Evolutionary conservation across 202 grass and related monocot species (phyloP), one percentile per base, ranked within the genome.

Genomic region (Setaria viridis): DNA sequence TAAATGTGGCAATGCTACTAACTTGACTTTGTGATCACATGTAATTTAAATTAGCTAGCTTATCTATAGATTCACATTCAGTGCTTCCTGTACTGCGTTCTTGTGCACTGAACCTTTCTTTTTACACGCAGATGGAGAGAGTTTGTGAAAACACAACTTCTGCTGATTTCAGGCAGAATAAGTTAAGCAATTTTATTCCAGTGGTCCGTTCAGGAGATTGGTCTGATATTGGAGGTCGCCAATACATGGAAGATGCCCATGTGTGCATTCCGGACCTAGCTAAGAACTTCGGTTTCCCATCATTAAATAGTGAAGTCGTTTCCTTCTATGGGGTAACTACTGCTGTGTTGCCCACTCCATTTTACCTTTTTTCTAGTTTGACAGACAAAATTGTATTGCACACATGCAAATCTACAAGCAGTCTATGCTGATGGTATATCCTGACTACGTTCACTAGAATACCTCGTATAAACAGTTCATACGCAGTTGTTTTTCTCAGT

Each of bases 241-340:
- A 82, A 51, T 85, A 94, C 74, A 99, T 99, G 97, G 97, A 99
- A 93, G 97, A 99, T 78, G 75, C 92, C 11, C 92, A 93, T 60
- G 85, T 99, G 20, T 99, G 97, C 78, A 94, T 96, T 74, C 82
- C 91, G 14, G 93, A 99, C 74, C 58, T 99, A 76, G 90, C 96
- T 20, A 88, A 94, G 69, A 94, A 81, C 33, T 96, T 92, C 46
- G 84, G 91, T 58, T 81, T 67, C 67, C 75, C 56, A 51, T 88
- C 79, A 4, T 67, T 85, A 59, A 49, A 82, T 57, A 82, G 48
- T 19, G 93, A 99, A 86, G 76, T 79, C 80, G 81, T 96, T 85
- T 94, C 97, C 45, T 93, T 99, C 66, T 99, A 99, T 63, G 94
- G 92, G 85, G 97, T 99, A 93, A 80, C 4, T 82, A 4, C 66